A percentile compares a stretch with the other conserved stretches of the same genome.
phyloP scores from a whole-genome alignment of 257 asterid species.

The Capsicum rhomboideum region DNA sequence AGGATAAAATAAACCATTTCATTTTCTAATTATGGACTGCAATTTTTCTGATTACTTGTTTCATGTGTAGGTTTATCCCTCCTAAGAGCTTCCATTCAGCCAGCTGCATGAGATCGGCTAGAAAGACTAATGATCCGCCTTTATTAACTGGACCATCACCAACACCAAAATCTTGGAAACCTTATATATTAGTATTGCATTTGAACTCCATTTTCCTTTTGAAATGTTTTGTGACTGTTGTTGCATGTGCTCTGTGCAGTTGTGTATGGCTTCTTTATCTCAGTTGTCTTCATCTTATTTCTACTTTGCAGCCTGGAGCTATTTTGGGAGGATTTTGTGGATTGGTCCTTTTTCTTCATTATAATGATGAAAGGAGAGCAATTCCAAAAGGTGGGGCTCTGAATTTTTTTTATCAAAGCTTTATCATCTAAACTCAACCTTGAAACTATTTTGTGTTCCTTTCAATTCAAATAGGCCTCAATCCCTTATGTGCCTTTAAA shows the following conservation, averaged over 20 bases:
- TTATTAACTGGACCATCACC: constrained; percentile 22
- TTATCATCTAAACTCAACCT: neutral
- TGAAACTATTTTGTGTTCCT: neutral
- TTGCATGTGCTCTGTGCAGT: neutral
- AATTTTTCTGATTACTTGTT: constrained; percentile 1
- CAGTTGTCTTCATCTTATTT: constrained; percentile 30
- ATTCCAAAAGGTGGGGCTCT: constrained; percentile 62
- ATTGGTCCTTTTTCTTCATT: constrained; percentile 45
- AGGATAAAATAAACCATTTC: neutral
- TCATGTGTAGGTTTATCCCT: constrained; percentile 35
- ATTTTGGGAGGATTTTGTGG: constrained; percentile 73
- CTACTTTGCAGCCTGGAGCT: constrained; percentile 75
- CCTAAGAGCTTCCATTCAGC: constrained; percentile 36
- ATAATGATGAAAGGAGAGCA: constrained; percentile 86
- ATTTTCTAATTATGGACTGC: neutral
- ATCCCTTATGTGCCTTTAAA: neutral
- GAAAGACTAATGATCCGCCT: constrained; percentile 18
- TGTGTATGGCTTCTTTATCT: constrained; percentile 2
- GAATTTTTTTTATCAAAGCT: neutral
- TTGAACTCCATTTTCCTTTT: constrained; percentile 15
- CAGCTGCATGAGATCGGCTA: constrained; percentile 22
- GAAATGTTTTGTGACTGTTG: constrained; percentile 6
- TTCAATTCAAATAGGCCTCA: neutral
- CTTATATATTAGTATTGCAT: constrained; percentile 49
- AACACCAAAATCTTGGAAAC: constrained; percentile 38